phyloP scores from a whole-genome alignment of 2,329 filamentous ascomycete genomes.

The Ceratocystis lukuohia region DNA sequence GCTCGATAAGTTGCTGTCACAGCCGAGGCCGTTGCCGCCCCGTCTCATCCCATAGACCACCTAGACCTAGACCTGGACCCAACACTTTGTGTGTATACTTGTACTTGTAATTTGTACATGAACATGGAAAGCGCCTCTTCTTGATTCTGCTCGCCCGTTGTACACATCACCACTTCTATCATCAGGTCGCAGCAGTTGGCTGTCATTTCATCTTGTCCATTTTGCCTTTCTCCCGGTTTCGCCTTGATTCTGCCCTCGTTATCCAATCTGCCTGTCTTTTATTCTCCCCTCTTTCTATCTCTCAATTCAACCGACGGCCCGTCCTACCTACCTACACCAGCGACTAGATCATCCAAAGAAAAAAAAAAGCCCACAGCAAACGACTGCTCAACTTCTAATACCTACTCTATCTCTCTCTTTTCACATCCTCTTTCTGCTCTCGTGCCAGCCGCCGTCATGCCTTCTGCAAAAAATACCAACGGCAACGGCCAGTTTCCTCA shows the following conservation, averaged over 20 bases:
- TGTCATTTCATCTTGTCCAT: neutral
- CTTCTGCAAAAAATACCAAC: slow-evolving; percentile 39
- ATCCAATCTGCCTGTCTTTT: neutral
- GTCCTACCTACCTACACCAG: neutral
- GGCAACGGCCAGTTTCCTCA: slow-evolving; percentile 50
- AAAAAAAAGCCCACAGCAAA: neutral
- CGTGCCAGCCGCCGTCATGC: slow-evolving; percentile 29
- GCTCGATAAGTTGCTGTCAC: neutral
- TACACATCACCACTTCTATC: neutral
- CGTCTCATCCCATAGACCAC: neutral
- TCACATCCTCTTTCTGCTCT: neutral
- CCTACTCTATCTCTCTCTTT: neutral
- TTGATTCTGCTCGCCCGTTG: slow-evolving; percentile 14
- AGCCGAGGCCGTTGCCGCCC: neutral
- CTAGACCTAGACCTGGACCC: too few species aligned
- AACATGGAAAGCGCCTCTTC: slow-evolving; percentile 8
- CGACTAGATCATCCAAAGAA: neutral
- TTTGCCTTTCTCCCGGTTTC: neutral
- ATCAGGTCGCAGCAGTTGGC: neutral
- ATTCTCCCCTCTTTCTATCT: neutral
- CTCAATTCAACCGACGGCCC: too few species aligned
- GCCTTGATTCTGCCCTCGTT: neutral
- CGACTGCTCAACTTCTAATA: too few species aligned
- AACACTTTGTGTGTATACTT: neutral
- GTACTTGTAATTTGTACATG: neutral